phyloP scores from a whole-genome alignment of 495 filamentous ascomycete genomes.

The Penicillium odoratum region DNA sequence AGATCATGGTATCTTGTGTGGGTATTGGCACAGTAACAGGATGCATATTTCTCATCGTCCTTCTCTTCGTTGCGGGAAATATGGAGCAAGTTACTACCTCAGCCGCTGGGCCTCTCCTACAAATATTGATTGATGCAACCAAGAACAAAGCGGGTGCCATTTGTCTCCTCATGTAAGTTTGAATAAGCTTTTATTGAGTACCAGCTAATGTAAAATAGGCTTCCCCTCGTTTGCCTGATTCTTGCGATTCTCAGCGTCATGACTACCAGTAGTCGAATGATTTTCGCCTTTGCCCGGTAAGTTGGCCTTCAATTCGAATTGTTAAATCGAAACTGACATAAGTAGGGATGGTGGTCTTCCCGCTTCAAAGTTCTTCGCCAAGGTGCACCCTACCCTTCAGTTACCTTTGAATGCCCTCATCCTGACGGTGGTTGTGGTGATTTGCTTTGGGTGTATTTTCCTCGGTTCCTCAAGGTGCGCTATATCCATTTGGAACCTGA shows the following conservation, averaged over 20 bases:
- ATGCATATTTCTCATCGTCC: slow-evolving; percentile 61
- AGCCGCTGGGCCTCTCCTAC: slow-evolving; percentile 61
- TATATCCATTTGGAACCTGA: not conserved
- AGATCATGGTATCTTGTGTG: slow-evolving; percentile 71
- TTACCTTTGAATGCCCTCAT: slow-evolving; percentile 67
- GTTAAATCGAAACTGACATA: not conserved
- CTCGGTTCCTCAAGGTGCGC: slow-evolving; percentile 61
- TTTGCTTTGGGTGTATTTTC: slow-evolving; percentile 70
- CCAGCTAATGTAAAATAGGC: slow-evolving; percentile 26
- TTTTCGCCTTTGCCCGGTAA: slow-evolving; percentile 64
- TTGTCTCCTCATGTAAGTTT: slow-evolving; percentile 61
- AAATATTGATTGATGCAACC: slow-evolving; percentile 69
- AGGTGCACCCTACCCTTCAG: slow-evolving; percentile 59
- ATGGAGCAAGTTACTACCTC: slow-evolving; percentile 57
- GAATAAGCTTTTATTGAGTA: not conserved
- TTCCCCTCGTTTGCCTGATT: slow-evolving; percentile 67
- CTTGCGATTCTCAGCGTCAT: slow-evolving; percentile 68
- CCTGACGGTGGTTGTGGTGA: slow-evolving; percentile 59
- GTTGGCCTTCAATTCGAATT: not conserved
- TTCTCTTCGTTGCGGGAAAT: slow-evolving; percentile 61
- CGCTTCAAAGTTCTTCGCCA: slow-evolving; percentile 58
- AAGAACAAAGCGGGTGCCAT: slow-evolving; percentile 60
- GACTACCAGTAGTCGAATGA: slow-evolving; percentile 73
- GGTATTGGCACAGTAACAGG: slow-evolving; percentile 66
- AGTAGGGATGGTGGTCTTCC: slow-evolving; percentile 66